Evolutionary conservation across 352 stramenopile genomes (phyloP).

Genomic region (Vaucheria bursata): DNA sequence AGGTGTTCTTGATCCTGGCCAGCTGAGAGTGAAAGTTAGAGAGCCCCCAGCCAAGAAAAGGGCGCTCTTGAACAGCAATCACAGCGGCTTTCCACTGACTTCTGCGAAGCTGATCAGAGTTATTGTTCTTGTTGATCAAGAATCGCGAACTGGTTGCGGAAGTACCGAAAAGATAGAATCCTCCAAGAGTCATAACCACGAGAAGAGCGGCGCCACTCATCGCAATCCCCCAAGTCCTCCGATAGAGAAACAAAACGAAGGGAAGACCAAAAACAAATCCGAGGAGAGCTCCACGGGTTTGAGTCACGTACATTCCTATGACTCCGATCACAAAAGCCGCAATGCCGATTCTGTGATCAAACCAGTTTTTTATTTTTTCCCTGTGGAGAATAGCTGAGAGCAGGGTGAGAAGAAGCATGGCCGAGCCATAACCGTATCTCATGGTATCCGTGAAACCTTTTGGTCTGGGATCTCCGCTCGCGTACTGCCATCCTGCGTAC

Average conservation of each 20-base stretch:
- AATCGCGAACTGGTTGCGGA: not conserved
- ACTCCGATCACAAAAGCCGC: not conserved
- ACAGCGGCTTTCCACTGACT: not conserved
- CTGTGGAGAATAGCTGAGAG: not conserved
- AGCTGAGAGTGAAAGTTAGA: not conserved
- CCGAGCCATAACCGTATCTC: not conserved
- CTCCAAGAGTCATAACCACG: not conserved
- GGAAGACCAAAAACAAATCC: not conserved
- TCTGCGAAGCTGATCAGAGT: not conserved
- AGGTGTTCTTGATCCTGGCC: not conserved
- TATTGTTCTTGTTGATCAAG: not conserved
- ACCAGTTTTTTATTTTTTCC: not conserved
- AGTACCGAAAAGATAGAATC: not conserved
- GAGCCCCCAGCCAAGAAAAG: not conserved
- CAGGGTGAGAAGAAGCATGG: not conserved
- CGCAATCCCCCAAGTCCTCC: not conserved
- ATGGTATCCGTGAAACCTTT: not conserved
- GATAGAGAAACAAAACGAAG: not conserved
- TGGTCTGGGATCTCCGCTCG: too few relatives aligned
- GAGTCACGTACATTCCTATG: too few relatives aligned
- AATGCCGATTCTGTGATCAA: not conserved
- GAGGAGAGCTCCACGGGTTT: not conserved
- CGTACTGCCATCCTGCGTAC: too few relatives aligned
- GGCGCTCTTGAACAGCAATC: not conserved
- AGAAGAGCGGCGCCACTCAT: too few relatives aligned